Evolutionary conservation across 441 rosid species (phyloP), one percentile per base, ranked within the genome.

Genomic region (Pelargonium fulgidum): DNA sequence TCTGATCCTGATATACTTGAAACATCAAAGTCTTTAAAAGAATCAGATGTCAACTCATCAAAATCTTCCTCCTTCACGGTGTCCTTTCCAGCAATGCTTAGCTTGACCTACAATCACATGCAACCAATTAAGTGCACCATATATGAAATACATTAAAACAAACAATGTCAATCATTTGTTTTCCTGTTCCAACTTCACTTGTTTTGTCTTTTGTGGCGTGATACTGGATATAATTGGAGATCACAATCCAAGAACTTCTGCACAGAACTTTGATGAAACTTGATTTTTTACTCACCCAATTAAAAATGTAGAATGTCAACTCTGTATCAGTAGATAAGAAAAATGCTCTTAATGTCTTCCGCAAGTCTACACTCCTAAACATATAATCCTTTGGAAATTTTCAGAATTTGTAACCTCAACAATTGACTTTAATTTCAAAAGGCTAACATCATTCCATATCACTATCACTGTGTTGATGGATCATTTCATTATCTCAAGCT

Each of bases 1-100:
- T 93, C 99, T 3, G 97, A 93, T 61, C 98, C 98, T 24, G 98
- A 93, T 66, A 93, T 85, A 73, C 98, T 93, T 7, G 97, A 93
- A 20, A 93, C 81, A 70, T 93, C 98, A 26, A 72, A 90, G 76
- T 89, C 97, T 52, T 79, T 85, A 68, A 89, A 84, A 4, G 87
- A 83, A 81, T 90, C 93, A 58, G 84, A 75, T 29, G 92, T 85
- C 74, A 88, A 66, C 59, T 86, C 96, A 79, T 88, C 95, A 66
- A 91, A 85, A 73, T 91, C 96, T 68, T 93, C 95, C 80, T 93
- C 97, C 58, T 84, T 87, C 71, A 89, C 81, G 6, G 81, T 83
- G 67, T 80, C 75, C 76, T 86, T 93, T 61, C 97, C 99, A 59
- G 97, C 95, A 75, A 87, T 45, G 56, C 86, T 87, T 67, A 93